Base-by-base conservation (phyloP, 2,329 filamentous ascomycete genomes). In the Podosphaera fusca region DNA sequence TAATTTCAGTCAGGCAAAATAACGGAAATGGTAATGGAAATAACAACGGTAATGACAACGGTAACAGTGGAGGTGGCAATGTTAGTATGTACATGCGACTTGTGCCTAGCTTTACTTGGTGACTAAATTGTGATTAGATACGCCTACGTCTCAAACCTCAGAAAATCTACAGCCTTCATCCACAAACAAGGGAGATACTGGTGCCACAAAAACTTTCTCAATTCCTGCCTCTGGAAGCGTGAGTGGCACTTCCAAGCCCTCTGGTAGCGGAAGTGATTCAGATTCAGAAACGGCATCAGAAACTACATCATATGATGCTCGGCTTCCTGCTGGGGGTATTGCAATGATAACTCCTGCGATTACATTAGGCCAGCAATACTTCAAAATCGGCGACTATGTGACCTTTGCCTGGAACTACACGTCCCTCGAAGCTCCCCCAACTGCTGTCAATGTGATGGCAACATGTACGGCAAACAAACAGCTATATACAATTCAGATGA, bases 341-440 rank as follows among this genome's bases (percentile, higher is more conserved):
- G 69, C 71, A 52, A 75, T 82, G 71, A 62, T 76, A 50, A 74
- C 71, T 1, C 80, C 80, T 0, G 69, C 71, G 45, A 67, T 71
- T 5, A 71, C 70, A 2, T 65, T 68, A 9, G 70, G 71, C 33
- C 70, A 72, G 8, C 70, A 74, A 58, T 71, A 80, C 46, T 81
- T 77, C 72, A 78, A 78, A 64, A 78, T 82, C 59, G 75, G 77
- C 59, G 74, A 81, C 58, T 64, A 71, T 50, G 70, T 81, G 49
- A 82, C 78, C 12, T 79, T 77, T 68, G 73, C 69, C 52, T 84
- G 79, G 79, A 82, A 82, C 69, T 83, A 82, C 70, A 83, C 80
- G 2, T 75, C 74, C 50, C 67, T 84, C 35, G 70, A 73, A 57
- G 77, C 70, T 33, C 75, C 72, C 1, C 80, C 80, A 1, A 79